Percentiles rank a stretch among this genome's conserved stretches.
phyloP scores from a whole-genome alignment of 768 basidiomycete species.

The Phlegmacium glaucopus region DNA sequence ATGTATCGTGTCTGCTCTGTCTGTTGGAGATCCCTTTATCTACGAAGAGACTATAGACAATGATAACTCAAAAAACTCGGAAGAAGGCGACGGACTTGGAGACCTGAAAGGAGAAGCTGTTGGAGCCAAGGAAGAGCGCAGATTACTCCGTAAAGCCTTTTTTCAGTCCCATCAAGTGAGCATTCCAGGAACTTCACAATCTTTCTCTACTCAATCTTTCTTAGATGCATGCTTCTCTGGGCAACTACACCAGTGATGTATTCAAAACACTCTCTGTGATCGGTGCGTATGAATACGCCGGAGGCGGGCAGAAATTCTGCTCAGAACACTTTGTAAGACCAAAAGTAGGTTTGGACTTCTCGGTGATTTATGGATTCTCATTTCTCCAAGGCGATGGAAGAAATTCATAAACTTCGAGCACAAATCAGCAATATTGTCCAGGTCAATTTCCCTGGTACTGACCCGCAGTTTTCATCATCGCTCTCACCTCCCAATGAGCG shows the following conservation, averaged over 20 bases:
- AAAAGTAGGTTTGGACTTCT: conserved; percentile 53
- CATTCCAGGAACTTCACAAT: conserved; percentile 3
- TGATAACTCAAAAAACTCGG: conserved; percentile 37
- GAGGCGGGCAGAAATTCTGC: conserved; percentile 80
- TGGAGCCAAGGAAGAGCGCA: conserved; percentile 55
- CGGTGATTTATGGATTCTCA: not conserved
- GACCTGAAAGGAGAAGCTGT: conserved; percentile 45
- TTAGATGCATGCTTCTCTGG: conserved; percentile 77
- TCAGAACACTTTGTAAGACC: conserved; percentile 82
- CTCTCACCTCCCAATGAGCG: conserved; percentile 73
- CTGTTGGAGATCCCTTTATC: conserved; percentile 95
- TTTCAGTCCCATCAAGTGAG: conserved; percentile 79
- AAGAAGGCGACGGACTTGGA: conserved; percentile 33
- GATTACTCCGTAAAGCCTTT: conserved; percentile 68
- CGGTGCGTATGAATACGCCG: conserved; percentile 93
- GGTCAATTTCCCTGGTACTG: conserved; percentile 65
- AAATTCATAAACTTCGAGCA: conserved; percentile 91
- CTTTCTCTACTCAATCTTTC: not conserved
- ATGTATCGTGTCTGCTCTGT: conserved; percentile 84
- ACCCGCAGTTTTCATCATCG: conserved; percentile 58
- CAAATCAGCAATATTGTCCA: conserved; percentile 87
- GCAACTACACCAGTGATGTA: conserved; percentile 77
- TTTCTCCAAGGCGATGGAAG: conserved; percentile 84
- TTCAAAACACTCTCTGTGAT: conserved; percentile 91
- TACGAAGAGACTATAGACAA: conserved; percentile 67